Percentiles rank a stretch among this genome's conserved stretches.
phyloP scores from a whole-genome alignment of 176 grass and related monocot species.

The Zizania latifolia region DNA sequence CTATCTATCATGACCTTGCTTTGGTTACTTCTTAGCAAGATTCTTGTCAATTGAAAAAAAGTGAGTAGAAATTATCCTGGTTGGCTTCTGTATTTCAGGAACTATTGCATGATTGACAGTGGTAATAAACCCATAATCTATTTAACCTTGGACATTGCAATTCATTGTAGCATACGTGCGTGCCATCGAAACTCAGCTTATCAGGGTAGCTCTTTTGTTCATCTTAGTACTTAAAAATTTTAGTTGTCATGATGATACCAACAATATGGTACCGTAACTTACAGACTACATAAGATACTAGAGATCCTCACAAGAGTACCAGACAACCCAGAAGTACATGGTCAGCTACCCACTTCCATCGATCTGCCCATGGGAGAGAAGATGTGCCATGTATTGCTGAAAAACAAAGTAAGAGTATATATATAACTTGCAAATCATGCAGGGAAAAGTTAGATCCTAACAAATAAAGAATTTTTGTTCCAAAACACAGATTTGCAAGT shows the following conservation, averaged over 20 bases:
- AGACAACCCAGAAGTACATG: background rate
- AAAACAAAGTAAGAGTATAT: background rate
- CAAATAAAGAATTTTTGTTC: too few species aligned
- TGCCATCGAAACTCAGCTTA: background rate
- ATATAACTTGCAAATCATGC: background rate
- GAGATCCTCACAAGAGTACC: background rate
- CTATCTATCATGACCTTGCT: background rate
- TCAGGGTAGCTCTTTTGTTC: background rate
- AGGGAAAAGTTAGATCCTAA: background rate
- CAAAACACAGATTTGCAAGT: background rate
- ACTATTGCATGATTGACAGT: background rate
- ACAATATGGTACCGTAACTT: background rate
- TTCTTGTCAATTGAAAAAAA: too few species aligned
- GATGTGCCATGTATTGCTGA: conserved; percentile 88
- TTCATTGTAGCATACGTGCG: background rate
- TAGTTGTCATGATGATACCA: background rate
- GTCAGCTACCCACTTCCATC: conserved; percentile 50
- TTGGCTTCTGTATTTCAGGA: background rate
- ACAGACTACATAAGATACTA: background rate
- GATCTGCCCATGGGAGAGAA: conserved; percentile 74
- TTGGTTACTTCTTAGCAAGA: too few species aligned
- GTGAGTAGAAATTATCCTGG: background rate
- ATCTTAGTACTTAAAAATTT: too few species aligned
- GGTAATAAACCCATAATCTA: background rate
- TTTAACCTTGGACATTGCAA: background rate